phyloP scores from a whole-genome alignment of 345 rosid species.

The Gossypium thurberi region DNA sequence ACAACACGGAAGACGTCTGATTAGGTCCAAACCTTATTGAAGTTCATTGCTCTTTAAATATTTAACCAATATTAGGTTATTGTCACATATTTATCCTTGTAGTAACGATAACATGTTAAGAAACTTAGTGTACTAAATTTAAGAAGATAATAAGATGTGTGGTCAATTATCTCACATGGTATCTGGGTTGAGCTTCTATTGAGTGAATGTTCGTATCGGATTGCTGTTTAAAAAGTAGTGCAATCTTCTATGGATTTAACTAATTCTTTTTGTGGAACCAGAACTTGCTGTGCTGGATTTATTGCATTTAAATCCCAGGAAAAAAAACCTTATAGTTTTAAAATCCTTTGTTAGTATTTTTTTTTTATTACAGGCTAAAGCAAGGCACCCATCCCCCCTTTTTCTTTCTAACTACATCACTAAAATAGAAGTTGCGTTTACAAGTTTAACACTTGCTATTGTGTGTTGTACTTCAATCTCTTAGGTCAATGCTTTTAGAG shows the following conservation, averaged over 20 bases:
- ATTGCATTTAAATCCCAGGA: background rate
- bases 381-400: background rate
- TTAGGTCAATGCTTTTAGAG: slow-evolving; percentile 81
- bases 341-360: background rate
- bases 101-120: background rate
- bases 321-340: background rate
- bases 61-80: background rate
- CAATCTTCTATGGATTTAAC: background rate
- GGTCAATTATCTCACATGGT: background rate
- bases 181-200: background rate
- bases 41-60: background rate
- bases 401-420: background rate
- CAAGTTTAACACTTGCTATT: background rate
- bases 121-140: background rate
- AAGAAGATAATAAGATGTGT: background rate
- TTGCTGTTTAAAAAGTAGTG: background rate
- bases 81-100: background rate
- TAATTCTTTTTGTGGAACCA: background rate
- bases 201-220: background rate
- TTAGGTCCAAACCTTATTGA: background rate
- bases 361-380: background rate
- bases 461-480: background rate
- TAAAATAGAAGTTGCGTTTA: background rate
- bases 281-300: background rate
- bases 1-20: background rate